These are phyloP conservation scores for Exophiala sideris DNA, from an alignment of 2,329 filamentous ascomycete genomes.

Conservation along the genomic window DNA sequence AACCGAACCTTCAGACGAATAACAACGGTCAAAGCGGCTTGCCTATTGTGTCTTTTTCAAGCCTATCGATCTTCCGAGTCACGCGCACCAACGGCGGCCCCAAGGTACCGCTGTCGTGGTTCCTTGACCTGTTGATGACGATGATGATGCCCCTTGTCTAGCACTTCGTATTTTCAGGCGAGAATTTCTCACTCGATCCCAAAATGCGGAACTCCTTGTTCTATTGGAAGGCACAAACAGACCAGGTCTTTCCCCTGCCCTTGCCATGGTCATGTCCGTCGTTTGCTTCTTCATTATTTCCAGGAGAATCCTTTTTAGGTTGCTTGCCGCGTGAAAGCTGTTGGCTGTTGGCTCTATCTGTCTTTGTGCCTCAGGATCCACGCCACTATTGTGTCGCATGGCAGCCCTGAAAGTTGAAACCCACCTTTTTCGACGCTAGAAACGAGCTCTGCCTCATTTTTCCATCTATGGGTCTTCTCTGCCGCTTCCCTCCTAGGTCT, in stretches of 20 bases:
- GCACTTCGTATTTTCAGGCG: background rate
- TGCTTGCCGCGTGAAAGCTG: background rate
- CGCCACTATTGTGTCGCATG: conserved; percentile 22
- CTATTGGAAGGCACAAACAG: background rate
- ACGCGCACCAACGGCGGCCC: conserved; percentile 8
- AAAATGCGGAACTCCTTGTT: background rate
- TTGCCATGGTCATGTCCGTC: background rate
- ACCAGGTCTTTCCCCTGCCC: background rate
- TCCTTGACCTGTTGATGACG: conserved; percentile 10
- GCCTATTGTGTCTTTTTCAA: background rate
- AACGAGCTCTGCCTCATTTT: conserved; percentile 11
- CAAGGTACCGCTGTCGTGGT: conserved; percentile 23
- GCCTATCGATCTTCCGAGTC: conserved; percentile 18
- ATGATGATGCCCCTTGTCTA: background rate
- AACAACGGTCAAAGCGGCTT: background rate
- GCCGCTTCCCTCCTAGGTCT: conserved; percentile 1
- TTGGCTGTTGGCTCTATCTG: background rate
- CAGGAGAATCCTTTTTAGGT: background rate
- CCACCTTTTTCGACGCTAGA: conserved; percentile 8
- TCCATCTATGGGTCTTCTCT: conserved; percentile 1
- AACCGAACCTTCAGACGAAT: conserved; percentile 13
- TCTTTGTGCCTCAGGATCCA: conserved; percentile 11
- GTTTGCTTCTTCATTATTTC: background rate
- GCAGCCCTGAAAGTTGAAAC: conserved; percentile 23
- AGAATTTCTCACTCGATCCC: background rate